Evolutionary conservation across 257 asterid species (phyloP).

Genomic region (Rauvolfia tetraphylla): DNA sequence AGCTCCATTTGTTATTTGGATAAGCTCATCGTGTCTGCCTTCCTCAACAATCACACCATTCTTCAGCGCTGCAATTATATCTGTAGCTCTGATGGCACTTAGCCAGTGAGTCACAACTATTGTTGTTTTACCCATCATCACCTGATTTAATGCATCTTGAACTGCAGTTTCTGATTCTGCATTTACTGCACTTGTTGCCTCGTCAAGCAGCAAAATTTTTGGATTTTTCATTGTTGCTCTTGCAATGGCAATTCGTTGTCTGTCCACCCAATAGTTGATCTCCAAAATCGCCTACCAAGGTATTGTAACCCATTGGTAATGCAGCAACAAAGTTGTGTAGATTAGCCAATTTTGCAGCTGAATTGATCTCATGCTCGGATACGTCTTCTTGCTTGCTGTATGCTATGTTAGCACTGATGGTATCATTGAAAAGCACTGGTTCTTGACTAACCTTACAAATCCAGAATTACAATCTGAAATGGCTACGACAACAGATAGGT

Average conservation of each 20-base stretch:
- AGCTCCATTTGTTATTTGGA: slow-evolving; percentile 52
- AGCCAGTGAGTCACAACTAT: slow-evolving; percentile 71
- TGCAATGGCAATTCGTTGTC: slow-evolving; percentile 68
- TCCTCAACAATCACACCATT: slow-evolving; percentile 61
- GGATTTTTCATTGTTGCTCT: slow-evolving; percentile 67
- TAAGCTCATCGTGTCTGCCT: slow-evolving; percentile 59
- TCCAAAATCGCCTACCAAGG: slow-evolving; percentile 70
- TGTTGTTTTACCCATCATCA: slow-evolving; percentile 69
- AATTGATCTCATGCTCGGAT: slow-evolving; percentile 58
- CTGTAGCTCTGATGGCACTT: slow-evolving; percentile 61
- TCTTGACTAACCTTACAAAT: slow-evolving; percentile 87
- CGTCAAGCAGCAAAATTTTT: slow-evolving; percentile 58
- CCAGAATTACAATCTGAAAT: no score
- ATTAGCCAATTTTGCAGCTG: slow-evolving; percentile 61
- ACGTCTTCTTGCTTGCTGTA: slow-evolving; percentile 55
- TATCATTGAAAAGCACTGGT: slow-evolving; percentile 73
- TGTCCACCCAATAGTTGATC: slow-evolving; percentile 73
- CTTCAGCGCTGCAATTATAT: slow-evolving; percentile 67
- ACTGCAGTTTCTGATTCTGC: slow-evolving; percentile 67
- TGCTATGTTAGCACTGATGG: slow-evolving; percentile 65
- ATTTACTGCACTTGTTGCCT: slow-evolving; percentile 78
- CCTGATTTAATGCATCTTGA: slow-evolving; percentile 62
- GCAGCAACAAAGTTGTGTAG: slow-evolving; percentile 69
- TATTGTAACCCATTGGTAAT: slow-evolving; percentile 64
- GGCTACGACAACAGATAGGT: no score